These are phyloP conservation scores for Lentinula raphanica DNA, from an alignment of 768 basidiomycete species.

Conservation along the genomic window DNA sequence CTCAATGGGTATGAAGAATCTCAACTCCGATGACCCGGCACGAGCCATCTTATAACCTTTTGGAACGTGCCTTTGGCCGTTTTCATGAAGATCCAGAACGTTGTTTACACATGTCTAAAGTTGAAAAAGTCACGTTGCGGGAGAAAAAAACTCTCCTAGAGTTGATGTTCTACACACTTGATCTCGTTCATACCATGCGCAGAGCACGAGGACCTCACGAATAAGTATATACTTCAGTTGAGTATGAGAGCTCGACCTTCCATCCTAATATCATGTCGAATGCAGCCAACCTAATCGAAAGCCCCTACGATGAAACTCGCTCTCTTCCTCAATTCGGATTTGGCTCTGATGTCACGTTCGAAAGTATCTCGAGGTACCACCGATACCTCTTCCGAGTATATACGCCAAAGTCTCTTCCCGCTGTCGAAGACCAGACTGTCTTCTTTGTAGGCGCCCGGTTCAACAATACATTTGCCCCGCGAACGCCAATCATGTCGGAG, in stretches of 20 bases:
- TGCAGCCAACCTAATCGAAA: background rate
- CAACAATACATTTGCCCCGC: slow-evolving; percentile 25
- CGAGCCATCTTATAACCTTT: background rate
- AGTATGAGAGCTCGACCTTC: background rate
- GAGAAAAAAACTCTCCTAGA: background rate
- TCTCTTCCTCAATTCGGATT: slow-evolving; percentile 66
- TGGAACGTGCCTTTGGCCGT: background rate
- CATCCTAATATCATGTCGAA: background rate
- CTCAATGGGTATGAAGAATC: background rate
- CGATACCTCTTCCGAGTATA: slow-evolving; percentile 78
- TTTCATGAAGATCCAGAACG: background rate
- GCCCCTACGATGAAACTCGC: background rate
- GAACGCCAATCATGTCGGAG: slow-evolving; percentile 18
- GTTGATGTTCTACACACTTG: background rate
- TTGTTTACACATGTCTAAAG: background rate
- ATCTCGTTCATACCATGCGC: background rate
- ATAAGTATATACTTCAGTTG: background rate
- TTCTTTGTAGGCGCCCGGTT: slow-evolving; percentile 70
- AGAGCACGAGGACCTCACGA: slow-evolving; percentile 2
- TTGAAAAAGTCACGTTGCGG: slow-evolving; percentile 2
- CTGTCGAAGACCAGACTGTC: slow-evolving; percentile 49
- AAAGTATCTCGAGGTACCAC: slow-evolving; percentile 54
- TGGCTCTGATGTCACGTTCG: slow-evolving; percentile 56
- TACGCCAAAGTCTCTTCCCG: slow-evolving; percentile 60
- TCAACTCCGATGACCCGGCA: background rate